Percentiles rank a stretch among this genome's conserved stretches.
Conservation (phyloP, 768 basidiomycete genomes). For the Flagelloscypha sp. region DNA sequence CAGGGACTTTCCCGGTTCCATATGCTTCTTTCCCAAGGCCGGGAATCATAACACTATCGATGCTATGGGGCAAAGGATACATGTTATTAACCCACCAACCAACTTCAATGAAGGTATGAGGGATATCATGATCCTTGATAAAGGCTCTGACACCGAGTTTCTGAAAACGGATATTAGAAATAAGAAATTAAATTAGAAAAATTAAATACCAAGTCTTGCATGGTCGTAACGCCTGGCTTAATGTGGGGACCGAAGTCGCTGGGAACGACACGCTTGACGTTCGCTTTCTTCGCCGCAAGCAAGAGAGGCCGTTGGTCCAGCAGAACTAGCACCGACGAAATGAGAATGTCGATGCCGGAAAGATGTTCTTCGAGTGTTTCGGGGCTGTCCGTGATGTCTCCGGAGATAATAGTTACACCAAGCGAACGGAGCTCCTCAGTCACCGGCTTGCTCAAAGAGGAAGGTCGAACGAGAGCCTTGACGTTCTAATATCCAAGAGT, state of each 20-base stretch:
- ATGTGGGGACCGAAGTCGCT: conserved; percentile 16
- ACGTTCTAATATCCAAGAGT: conserved; percentile 5
- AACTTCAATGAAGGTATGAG: conserved; percentile 24
- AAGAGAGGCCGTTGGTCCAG: conserved; percentile 11
- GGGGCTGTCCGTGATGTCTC: conserved; percentile 6
- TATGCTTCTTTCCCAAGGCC: no score
- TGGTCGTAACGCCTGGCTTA: conserved; percentile 6
- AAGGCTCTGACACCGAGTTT: conserved; percentile 20
- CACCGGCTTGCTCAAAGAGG: conserved; percentile 11
- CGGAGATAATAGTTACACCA: conserved; percentile 16
- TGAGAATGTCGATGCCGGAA: conserved; percentile 11
- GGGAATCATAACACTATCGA: no score
- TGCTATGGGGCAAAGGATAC: no score
- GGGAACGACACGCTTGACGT: conserved; percentile 16
- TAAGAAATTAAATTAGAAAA: background rate
- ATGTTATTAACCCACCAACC: conserved; percentile 23
- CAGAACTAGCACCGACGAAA: conserved; percentile 8
- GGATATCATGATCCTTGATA: conserved; percentile 15
- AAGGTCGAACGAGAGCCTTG: conserved; percentile 10
- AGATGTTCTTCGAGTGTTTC: conserved; percentile 11
- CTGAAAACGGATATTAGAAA: conserved; percentile 5
- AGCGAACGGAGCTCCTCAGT: conserved; percentile 6
- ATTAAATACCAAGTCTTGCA: conserved; percentile 8
- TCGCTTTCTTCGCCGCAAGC: conserved; percentile 14
- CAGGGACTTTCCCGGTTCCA: no score